Evolutionary conservation across 75 land plant species (phyloP).

Genomic region (Picea sitchensis): DNA sequence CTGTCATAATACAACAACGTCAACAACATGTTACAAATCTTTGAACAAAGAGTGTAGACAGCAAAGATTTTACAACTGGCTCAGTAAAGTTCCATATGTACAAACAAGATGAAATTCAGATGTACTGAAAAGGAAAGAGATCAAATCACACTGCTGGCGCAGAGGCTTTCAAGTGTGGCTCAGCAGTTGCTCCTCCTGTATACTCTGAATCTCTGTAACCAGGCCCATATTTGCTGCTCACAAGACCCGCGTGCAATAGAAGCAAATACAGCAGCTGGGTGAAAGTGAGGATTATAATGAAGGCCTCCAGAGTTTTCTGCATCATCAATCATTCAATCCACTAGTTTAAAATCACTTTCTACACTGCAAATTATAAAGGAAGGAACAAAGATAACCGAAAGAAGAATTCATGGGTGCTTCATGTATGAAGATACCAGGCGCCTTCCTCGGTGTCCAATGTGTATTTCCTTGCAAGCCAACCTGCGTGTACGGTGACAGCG

Average conservation of each 20-base stretch:
- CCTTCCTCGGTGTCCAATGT: constrained; percentile 58
- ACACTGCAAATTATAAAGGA: background rate
- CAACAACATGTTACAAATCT: no score
- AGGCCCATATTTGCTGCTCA: constrained; percentile 64
- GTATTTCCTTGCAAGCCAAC: constrained; percentile 77
- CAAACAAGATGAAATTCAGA: no score
- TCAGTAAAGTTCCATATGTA: no score
- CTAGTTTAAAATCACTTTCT: background rate
- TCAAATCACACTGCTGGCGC: background rate
- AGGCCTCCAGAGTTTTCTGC: constrained; percentile 77
- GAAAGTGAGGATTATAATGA: constrained; percentile 54
- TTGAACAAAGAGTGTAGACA: no score
- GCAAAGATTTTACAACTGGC: no score
- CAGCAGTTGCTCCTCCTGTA: background rate
- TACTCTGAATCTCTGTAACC: constrained; percentile 34
- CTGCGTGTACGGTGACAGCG: constrained; percentile 16
- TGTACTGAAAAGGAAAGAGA: no score
- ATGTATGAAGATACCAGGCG: constrained; percentile 29
- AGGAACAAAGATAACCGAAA: background rate
- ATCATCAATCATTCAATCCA: background rate
- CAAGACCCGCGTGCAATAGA: constrained; percentile 66
- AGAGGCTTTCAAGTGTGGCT: background rate
- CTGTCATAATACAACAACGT: no score
- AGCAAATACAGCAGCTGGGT: constrained; percentile 62
- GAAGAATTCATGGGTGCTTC: background rate